Base-by-base conservation (phyloP, 331 rosid genomes). In the Saraca asoca region DNA sequence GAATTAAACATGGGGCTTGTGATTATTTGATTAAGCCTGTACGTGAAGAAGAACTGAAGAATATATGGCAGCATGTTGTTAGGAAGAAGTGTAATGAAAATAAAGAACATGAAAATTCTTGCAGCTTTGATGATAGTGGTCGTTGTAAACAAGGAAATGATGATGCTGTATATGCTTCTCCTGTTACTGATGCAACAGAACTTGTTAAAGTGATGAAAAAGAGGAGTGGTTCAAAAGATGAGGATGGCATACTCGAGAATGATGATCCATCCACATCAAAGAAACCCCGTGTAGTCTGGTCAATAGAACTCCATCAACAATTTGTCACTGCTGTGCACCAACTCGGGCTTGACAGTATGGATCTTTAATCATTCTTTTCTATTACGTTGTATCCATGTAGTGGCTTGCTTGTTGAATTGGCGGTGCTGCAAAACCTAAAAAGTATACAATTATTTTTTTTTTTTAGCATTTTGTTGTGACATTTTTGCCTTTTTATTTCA, bases 281-380 rank as follows among this genome's bases (percentile, higher is more conserved):
- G 80, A 87, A 83, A 58, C 79, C 83, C 1, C 89, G 95, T 42
- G 62, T 90, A 4, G 80, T 72, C 1, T 90, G 96, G 96, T 62
- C 85, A 4, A 49, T 56, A 7, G 91, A 85, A 24, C 70, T 87
- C 46, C 95, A 90, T 44, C 72, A 78, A 31, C 80, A 75, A 29
- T 90, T 90, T 61, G 80, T 87, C 35, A 52, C 44, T 9, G 91
- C 87, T 4, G 85, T 87, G 44, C 78, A 82, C 80, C 85, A 81
- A 70, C 88, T 90, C 9, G 95, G 91, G 13, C 56, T 73, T 58
- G 88, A 87, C 13, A 87, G 96, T 90, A 87, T 42, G 95, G 0
- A 51, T 71, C 64, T 57, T 73, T 35, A 70, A 44, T 79, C 18
- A 38, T 17, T 58, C 55, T 8, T 71, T 62, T 65, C 24, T 31